Base-by-base conservation (phyloP, 2,329 filamentous ascomycete genomes). In the Lecanicillium sp. region DNA sequence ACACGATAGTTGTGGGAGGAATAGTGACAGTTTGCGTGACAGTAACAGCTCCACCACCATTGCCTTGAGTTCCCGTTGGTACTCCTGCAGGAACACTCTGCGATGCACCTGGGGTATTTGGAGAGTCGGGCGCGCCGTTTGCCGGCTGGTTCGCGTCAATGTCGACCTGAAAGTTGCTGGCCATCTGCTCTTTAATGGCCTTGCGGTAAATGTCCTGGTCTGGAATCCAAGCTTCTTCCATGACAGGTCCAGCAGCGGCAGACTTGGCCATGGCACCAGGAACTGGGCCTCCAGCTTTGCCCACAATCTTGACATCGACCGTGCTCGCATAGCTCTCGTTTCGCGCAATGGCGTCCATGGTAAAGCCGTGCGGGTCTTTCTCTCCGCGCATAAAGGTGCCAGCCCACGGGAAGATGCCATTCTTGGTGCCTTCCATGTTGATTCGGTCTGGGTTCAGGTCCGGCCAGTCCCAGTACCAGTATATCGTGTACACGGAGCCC, bases 391-490 rank as follows among this genome's bases (percentile, higher is more conserved):
- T 59, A 19, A 64, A 64, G 13, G 59, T 62, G 14, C 61, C 61
- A 3, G 59, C 60, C 61, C 61, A 64, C 11, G 64, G 60, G 41
- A 61, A 71, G 40, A 60, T 56, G 19, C 68, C 64, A 45, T 61
- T 47, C 44, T 54, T 55, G 33, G 61, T 65, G 15, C 52, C 55
- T 13, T 60, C 55, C 27, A 61, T 49, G 46, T 72, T 60, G 43
- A 58, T 62, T 47, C 54, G 60, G 45, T 57, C 59, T 29, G 53
- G 51, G 51, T 65, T 61, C 54, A 78, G 67, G 12, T 77, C 81
- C 3, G 83, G 81, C 87, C 88, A 98, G 60, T 94, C 84, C 92
- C 92, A 97, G 33, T 96, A 82, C 90, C 90, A 97, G 69, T 95
- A 94, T 37, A 95, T 64, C 3, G 87, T 90, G 58, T 89, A 86